phyloP scores from a whole-genome alignment of 2,329 filamentous ascomycete genomes.

The Hyphodiscus sp. region DNA sequence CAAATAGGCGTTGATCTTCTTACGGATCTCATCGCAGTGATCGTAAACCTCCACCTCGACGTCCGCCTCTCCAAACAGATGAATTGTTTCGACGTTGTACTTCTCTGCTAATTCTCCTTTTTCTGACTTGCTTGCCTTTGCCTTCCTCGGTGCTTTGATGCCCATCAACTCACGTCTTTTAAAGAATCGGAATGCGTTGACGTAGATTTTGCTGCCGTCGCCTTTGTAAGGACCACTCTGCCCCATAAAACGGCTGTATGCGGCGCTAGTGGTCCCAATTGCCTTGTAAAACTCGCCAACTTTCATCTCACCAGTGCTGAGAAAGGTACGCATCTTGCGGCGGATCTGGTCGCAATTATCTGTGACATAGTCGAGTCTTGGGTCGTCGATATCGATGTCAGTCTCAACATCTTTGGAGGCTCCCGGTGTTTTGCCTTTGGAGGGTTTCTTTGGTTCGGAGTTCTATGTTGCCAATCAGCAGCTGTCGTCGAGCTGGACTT shows the following conservation, averaged over 20 bases:
- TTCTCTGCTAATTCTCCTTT: constrained; percentile 23
- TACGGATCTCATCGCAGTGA: constrained; percentile 50
- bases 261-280: constrained; percentile 31
- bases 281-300: constrained; percentile 36
- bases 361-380: constrained; percentile 3
- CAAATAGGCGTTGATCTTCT: constrained; percentile 48
- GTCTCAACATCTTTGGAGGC: not conserved
- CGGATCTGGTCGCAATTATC: constrained; percentile 32
- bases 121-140: no score
- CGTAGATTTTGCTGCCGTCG: constrained; percentile 30
- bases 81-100: constrained; percentile 36
- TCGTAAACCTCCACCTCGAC: constrained; percentile 45
- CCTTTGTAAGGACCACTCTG: constrained; percentile 37
- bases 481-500: no score
- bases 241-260: constrained; percentile 43
- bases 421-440: no score
- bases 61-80: constrained; percentile 41
- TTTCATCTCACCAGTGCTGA: constrained; percentile 37
- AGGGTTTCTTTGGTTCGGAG: no score
- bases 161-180: constrained; percentile 44
- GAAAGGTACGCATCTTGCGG: constrained; percentile 35
- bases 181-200: constrained; percentile 39
- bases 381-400: constrained; percentile 13
- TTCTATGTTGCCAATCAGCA: no score
- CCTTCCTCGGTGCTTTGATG: constrained; percentile 30